These are phyloP conservation scores for Marasmius tenuissimus DNA, from an alignment of 1,284 basidiomycete species.

Conservation along the genomic window DNA sequence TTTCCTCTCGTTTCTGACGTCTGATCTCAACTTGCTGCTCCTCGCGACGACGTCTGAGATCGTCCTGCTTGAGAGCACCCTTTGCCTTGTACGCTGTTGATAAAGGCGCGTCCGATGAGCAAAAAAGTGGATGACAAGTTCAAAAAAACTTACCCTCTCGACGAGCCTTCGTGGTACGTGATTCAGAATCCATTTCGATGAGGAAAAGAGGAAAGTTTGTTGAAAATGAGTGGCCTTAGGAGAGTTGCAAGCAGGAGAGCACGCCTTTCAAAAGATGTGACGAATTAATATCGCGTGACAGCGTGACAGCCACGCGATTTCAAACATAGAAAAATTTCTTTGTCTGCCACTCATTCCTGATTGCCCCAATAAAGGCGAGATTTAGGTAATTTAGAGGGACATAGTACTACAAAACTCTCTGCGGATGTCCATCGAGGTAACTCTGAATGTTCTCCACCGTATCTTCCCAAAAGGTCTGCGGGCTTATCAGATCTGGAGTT, in stretches of 20 bases:
- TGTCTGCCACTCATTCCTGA: not conserved
- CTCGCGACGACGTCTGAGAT: conserved; percentile 90
- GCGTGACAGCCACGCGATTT: conserved; percentile 2
- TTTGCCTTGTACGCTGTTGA: conserved; percentile 69
- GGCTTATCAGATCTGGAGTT: not conserved
- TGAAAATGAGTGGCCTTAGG: conserved; percentile 11
- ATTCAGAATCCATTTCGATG: conserved; percentile 36
- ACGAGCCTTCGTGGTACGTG: conserved; percentile 67
- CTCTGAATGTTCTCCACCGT: conserved; percentile 54
- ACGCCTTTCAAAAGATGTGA: not conserved
- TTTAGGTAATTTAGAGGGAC: not conserved
- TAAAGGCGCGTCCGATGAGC: conserved; percentile 34
- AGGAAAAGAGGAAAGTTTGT: not conserved
- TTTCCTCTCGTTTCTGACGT: conserved; percentile 94
- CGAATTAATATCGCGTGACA: conserved; percentile 3
- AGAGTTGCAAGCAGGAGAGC: conserved; percentile 2
- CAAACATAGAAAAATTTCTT: not conserved
- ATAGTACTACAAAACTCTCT: conserved; percentile 1
- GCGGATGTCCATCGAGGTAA: conserved; percentile 14
- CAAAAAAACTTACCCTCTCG: conserved; percentile 51
- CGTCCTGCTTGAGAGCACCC: conserved; percentile 80
- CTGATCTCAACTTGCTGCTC: conserved; percentile 98
- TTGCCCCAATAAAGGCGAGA: not conserved
- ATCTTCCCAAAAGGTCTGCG: conserved; percentile 37
- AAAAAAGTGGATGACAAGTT: conserved; percentile 19